phyloP scores from a whole-genome alignment of 73 alveolate species.

The Diophrys appendiculata region DNA sequence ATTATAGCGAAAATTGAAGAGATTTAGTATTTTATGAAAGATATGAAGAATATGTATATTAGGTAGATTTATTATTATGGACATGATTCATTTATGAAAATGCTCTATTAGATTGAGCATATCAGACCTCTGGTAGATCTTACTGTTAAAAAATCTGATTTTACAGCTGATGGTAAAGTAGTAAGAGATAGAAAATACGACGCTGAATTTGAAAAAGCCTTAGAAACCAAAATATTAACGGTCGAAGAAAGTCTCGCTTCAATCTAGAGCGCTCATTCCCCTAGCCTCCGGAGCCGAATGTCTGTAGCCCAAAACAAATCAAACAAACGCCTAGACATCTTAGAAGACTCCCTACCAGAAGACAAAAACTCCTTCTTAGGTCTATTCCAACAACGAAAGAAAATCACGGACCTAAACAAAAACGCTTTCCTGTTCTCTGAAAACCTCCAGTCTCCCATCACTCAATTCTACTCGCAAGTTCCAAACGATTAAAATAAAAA shows the following conservation, averaged over 20 bases:
- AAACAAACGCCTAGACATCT: background rate
- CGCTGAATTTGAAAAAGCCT: conserved; percentile 14
- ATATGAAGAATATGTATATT: conserved; percentile 56
- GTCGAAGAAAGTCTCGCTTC: background rate
- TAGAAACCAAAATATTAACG: background rate
- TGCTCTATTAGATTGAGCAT: conserved; percentile 49
- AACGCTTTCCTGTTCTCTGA: conserved; percentile 4
- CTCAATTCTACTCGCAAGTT: too few relatives aligned
- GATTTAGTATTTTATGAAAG: conserved; percentile 53
- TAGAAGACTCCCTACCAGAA: conserved; percentile 2
- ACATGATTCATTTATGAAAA: conserved; percentile 47
- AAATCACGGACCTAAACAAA: conserved; percentile 11
- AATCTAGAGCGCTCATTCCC: background rate
- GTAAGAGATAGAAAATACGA: conserved; percentile 68
- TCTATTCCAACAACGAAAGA: conserved; percentile 1
- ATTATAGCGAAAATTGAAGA: conserved; percentile 64
- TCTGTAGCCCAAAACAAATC: background rate
- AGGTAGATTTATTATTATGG: conserved; percentile 46
- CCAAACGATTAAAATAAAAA: too few relatives aligned
- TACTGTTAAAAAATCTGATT: conserved; percentile 59
- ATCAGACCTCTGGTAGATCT: conserved; percentile 38
- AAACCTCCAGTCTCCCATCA: too few relatives aligned
- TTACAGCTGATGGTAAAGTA: conserved; percentile 49
- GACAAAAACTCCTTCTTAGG: conserved; percentile 1
- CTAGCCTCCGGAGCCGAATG: background rate